These are phyloP conservation scores for Daucus carota DNA, from an alignment of 129 eudicot species.

Conservation along the genomic window DH1_v3.0 NC_030385.2:10149501-10150000, in stretches of 20 bases:
- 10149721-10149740: not conserved
- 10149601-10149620: not conserved
- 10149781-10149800: too few species aligned
- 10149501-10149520: too few species aligned
- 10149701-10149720: not conserved
- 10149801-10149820: too few species aligned
- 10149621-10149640: not conserved
- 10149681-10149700: not conserved
- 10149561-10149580: too few species aligned
- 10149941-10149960: slow-evolving; percentile 92
- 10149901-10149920: slow-evolving; percentile 7
- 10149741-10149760: not conserved
- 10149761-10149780: not conserved
- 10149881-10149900: too few species aligned
- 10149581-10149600: not conserved
- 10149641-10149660: not conserved
- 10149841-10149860: too few species aligned
- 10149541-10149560: too few species aligned
- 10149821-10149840: too few species aligned
- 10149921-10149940: slow-evolving; percentile 43
- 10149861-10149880: too few species aligned
- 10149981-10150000: not conserved
- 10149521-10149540: too few species aligned
- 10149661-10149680: not conserved
- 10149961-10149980: slow-evolving; percentile 46